Evolutionary conservation across 2,329 filamentous ascomycete species (phyloP).

Genomic region (Aspergillus sp.): DNA sequence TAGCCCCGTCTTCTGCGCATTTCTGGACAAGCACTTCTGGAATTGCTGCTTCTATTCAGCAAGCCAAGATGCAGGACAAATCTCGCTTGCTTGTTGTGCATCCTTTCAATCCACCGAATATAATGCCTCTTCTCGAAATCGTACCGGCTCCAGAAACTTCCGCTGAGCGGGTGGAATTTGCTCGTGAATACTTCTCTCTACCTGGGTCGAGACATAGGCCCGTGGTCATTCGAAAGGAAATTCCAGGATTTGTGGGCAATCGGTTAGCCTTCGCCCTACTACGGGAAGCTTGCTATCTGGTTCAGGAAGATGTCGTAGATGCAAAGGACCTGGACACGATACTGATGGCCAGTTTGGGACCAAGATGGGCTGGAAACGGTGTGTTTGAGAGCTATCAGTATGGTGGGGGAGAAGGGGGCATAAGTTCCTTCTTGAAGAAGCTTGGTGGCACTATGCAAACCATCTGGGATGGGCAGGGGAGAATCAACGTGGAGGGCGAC

Average conservation of each 20-base stretch:
- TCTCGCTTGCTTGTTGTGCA: slow-evolving; percentile 58
- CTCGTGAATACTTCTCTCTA: slow-evolving; percentile 43
- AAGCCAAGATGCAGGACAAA: slow-evolving; percentile 44
- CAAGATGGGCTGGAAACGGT: slow-evolving; percentile 58
- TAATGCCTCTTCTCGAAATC: slow-evolving; percentile 63
- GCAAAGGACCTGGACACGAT: slow-evolving; percentile 58
- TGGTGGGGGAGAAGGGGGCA: slow-evolving; percentile 57
- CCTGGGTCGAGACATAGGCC: slow-evolving; percentile 38
- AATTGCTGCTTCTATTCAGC: slow-evolving; percentile 57
- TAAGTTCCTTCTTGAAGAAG: slow-evolving; percentile 57
- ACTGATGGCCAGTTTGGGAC: slow-evolving; percentile 55
- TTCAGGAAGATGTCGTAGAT: slow-evolving; percentile 55
- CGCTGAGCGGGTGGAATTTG: slow-evolving; percentile 30
- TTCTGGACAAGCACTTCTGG: slow-evolving; percentile 63
- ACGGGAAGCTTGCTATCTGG: slow-evolving; percentile 58
- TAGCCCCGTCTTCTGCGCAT: slow-evolving; percentile 49
- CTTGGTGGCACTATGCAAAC: slow-evolving; percentile 58
- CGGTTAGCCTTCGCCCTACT: slow-evolving; percentile 59
- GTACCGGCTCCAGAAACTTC: slow-evolving; percentile 53
- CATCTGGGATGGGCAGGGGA: slow-evolving; percentile 56
- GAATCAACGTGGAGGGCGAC: slow-evolving; percentile 35
- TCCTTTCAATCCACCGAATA: slow-evolving; percentile 63
- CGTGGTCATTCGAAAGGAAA: slow-evolving; percentile 55
- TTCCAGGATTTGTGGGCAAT: slow-evolving; percentile 60
- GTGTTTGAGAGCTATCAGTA: slow-evolving; percentile 63